Evolutionary conservation across 176 grass and related monocot species (phyloP), one percentile per base, ranked within the genome.

Genomic region (Aechmea fasciata): DNA sequence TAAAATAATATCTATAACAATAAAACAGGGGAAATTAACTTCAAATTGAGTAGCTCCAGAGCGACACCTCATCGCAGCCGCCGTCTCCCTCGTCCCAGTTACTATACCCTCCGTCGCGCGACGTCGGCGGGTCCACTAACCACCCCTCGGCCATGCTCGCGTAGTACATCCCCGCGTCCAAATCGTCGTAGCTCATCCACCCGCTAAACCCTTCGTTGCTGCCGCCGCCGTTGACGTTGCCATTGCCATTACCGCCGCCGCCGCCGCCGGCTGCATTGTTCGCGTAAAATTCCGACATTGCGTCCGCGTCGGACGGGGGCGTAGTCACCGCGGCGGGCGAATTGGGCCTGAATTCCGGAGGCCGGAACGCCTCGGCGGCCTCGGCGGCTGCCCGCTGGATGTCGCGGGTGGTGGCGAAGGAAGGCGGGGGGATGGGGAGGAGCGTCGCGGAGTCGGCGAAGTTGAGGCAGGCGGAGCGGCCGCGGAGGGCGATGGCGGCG

Each of bases 371-470:
- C 80, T 91, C 75, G 11, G 92, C 92, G 53, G 87, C 76, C 63
- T 83, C 82, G 69, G 88, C 81, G 17, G 93, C 89, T 9, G 83
- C 86, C 69, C 86, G 77, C 8, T 86, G 93, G 67, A 96, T 89
- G 65, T 96, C 93, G 1, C 86, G 80, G 1, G 85, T 77, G 1
- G 82, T 85, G 17, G 78, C 77, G 26, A 83, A 84, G 10, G 85
- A 70, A 55, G 85, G 64, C 0, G 82, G 77, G 69, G 82, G 77
- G 69, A 85, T 78, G 22, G 76, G 57, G 49, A 90, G 85, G 15
- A 96, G 74, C 0, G 63, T 8, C 0, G 88, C 93, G 0, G 88
- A 96, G 81, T 96, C 92, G 12, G 92, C 80, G 73, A 96, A 96
- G 78, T 96, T 89, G 76, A 96, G 76, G 82, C 81, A 89, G 0